Conservation (phyloP, 2,329 filamentous ascomycete genomes). For the Amauroascus niger region DNA sequence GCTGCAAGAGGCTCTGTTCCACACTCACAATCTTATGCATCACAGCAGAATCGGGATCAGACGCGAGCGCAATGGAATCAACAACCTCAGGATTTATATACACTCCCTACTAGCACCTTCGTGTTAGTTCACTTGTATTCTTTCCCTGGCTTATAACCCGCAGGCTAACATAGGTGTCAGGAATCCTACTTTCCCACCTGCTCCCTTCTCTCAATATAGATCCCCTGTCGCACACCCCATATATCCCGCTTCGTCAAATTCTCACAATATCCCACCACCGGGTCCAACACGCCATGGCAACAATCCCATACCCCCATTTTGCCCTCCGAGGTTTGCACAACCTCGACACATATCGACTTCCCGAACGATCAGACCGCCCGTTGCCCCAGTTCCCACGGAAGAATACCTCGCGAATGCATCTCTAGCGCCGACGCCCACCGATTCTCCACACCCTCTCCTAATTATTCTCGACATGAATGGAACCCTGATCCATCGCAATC, state of each 20-base stretch:
- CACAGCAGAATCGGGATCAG: neutral
- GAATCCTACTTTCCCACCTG: neutral
- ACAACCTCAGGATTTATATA: neutral
- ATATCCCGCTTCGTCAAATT: neutral
- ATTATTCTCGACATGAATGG: slow-evolving; percentile 90
- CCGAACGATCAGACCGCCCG: slow-evolving; percentile 19
- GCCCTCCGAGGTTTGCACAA: neutral
- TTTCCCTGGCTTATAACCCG: neutral
- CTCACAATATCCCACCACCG: neutral
- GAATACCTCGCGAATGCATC: slow-evolving; percentile 52
- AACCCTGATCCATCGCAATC: slow-evolving; percentile 67
- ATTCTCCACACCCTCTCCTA: slow-evolving; percentile 54
- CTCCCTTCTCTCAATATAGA: neutral
- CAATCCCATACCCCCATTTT: neutral
- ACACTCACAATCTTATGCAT: neutral
- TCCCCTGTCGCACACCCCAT: neutral
- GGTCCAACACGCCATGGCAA: slow-evolving; percentile 1
- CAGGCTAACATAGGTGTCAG: neutral
- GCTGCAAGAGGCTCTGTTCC: neutral
- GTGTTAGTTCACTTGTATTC: neutral
- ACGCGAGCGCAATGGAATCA: neutral
- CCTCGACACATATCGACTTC: neutral
- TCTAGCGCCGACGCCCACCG: slow-evolving; percentile 34
- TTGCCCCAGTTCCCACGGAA: slow-evolving; percentile 50
- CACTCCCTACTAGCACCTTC: neutral